phyloP scores from a whole-genome alignment of 805 yeast species.

The Starmerella asiatica region DNA sequence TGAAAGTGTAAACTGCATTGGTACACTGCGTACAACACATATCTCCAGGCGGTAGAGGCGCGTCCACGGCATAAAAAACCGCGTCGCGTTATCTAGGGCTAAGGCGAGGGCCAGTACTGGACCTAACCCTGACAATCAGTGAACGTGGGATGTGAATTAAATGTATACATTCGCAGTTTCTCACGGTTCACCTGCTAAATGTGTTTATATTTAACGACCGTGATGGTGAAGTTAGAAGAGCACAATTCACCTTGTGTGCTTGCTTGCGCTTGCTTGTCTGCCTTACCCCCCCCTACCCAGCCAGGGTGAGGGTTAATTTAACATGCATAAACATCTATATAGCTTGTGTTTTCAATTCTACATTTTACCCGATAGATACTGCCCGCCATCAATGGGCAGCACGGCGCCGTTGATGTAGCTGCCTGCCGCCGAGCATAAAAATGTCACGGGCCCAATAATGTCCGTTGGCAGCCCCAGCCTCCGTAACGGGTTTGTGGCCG shows the following conservation, averaged over 20 bases:
- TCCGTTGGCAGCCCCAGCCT: conserved; percentile 53
- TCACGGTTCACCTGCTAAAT: no score
- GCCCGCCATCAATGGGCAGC: conserved; percentile 61
- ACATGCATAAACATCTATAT: not conserved
- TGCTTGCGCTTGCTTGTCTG: no score
- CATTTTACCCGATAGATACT: conserved; percentile 31
- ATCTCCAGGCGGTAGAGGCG: not conserved
- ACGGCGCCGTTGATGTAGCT: conserved; percentile 55
- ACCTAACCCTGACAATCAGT: no score
- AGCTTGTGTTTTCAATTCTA: conserved; percentile 4
- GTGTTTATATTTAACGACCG: no score
- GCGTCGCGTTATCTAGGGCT: conserved; percentile 5
- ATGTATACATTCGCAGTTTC: no score
- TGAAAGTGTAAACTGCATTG: not conserved
- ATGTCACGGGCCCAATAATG: conserved; percentile 41
- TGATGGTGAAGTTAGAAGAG: no score
- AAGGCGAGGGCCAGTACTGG: no score
- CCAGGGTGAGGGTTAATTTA: no score
- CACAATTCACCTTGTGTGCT: no score
- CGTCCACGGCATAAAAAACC: conserved; percentile 5
- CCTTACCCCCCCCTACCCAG: no score
- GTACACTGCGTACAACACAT: not conserved
- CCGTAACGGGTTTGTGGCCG: conserved; percentile 42
- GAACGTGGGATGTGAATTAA: no score
- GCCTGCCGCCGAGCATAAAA: conserved; percentile 43